Evolutionary conservation across 2,329 filamentous ascomycete genomes (phyloP).

Genomic region (Colletotrichum cereale): DNA sequence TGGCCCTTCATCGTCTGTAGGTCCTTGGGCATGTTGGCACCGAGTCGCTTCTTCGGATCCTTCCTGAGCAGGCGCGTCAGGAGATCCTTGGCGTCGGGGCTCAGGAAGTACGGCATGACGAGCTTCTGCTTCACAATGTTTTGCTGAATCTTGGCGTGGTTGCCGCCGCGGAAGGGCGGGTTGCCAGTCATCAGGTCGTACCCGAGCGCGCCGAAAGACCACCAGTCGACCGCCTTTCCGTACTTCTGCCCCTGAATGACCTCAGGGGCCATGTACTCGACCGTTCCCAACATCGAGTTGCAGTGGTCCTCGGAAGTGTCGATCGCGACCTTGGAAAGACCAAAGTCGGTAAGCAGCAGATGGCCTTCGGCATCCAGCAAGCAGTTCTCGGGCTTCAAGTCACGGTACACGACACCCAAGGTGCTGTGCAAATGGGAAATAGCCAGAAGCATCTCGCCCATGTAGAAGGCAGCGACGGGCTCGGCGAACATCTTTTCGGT

Average conservation of each 20-base stretch:
- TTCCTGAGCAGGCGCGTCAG: constrained; percentile 91
- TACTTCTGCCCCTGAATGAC: constrained; percentile 90
- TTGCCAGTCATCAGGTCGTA: constrained; percentile 93
- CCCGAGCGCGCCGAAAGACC: constrained; percentile 93
- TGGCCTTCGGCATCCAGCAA: constrained; percentile 92
- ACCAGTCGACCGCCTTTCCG: constrained; percentile 97
- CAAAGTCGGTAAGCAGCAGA: constrained; percentile 95
- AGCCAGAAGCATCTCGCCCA: constrained; percentile 97
- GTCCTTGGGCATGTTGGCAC: constrained; percentile 90
- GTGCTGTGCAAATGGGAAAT: constrained; percentile 93
- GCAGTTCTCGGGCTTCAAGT: constrained; percentile 98
- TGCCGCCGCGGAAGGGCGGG: constrained; percentile 90
- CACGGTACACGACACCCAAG: constrained; percentile 94
- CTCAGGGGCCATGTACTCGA: constrained; percentile 99
- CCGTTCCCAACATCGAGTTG: constrained; percentile 92
- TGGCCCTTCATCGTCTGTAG: constrained; percentile 88
- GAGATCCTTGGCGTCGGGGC: constrained; percentile 92
- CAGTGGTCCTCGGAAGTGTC: constrained; percentile 73
- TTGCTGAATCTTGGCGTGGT: constrained; percentile 94
- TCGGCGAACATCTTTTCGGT: constrained; percentile 97
- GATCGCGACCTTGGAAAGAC: constrained; percentile 92
- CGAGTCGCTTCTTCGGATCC: constrained; percentile 90
- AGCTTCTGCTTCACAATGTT: constrained; percentile 97
- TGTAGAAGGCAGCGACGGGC: constrained; percentile 92
- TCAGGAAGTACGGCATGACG: constrained; percentile 88